Conservation (phyloP, 352 stramenopile species). For the Globisporangium lucens region DNA sequence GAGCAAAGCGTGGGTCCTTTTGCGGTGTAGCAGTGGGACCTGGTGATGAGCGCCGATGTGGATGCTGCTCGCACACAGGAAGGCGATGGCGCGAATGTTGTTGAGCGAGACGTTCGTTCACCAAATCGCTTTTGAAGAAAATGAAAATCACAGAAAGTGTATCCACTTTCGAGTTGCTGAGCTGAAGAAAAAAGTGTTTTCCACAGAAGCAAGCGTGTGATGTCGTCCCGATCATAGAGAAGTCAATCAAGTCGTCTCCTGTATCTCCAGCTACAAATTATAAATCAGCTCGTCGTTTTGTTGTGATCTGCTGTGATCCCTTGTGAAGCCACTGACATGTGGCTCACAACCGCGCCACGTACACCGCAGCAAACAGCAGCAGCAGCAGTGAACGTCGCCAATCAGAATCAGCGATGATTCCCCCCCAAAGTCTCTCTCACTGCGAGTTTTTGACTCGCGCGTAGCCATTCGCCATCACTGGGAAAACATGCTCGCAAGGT, state of each 20-base stretch:
- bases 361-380: not conserved
- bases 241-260: not conserved
- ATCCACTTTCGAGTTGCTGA: not conserved
- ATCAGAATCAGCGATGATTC: not conserved
- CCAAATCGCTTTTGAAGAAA: not conserved
- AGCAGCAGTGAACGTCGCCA: not conserved
- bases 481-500: not conserved
- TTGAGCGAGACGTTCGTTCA: not conserved
- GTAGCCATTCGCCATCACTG: not conserved
- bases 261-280: not conserved
- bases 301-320: not conserved
- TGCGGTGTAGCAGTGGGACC: not conserved
- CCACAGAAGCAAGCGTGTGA: not conserved
- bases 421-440: not conserved
- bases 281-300: not conserved
- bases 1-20: not conserved
- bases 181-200: not conserved
- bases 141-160: not conserved
- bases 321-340: not conserved
- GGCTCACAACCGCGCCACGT: not conserved
- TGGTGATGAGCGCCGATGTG: not conserved
- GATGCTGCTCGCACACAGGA: not conserved
- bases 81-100: not conserved
- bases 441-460: not conserved
- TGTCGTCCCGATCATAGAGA: not conserved